Evolutionary conservation across 225 moss, liverwort and hornwort species (phyloP).

Genomic region (Bryum argenteum): DNA sequence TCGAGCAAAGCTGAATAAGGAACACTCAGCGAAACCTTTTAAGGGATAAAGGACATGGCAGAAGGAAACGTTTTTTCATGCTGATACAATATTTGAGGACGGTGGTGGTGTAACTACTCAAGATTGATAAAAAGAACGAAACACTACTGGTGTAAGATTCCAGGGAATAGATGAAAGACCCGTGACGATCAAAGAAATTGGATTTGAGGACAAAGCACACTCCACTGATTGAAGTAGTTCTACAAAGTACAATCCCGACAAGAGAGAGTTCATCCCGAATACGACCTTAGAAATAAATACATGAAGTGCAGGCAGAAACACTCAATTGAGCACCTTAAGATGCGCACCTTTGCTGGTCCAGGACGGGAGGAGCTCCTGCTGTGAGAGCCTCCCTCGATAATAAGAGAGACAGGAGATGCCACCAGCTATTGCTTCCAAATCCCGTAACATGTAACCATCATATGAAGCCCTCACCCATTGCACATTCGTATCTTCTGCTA

Average conservation of each 20-base stretch:
- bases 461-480: slow-evolving; percentile 31
- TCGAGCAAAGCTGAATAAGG: background rate
- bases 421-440: slow-evolving; percentile 49
- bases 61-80: slow-evolving; percentile 35
- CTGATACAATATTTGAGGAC: slow-evolving; percentile 38
- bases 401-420: slow-evolving; percentile 57
- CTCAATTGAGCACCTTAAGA: slow-evolving; percentile 12
- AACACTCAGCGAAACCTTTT: too few relatives aligned
- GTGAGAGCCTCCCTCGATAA: slow-evolving; percentile 63
- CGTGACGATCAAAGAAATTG: background rate
- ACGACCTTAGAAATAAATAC: slow-evolving; percentile 1
- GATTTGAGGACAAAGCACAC: background rate
- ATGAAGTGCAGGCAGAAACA: slow-evolving; percentile 12
- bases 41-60: too few relatives aligned
- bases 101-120: slow-evolving; percentile 1
- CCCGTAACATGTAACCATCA: slow-evolving; percentile 36
- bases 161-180: background rate
- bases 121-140: slow-evolving; percentile 2
- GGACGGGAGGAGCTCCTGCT: slow-evolving; percentile 69
- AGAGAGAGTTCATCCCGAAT: background rate
- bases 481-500: slow-evolving; percentile 34
- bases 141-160: background rate
- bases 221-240: background rate
- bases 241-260: slow-evolving; percentile 3
- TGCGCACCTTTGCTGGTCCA: slow-evolving; percentile 76